A percentile compares a stretch with the other conserved stretches of the same genome.
phyloP scores from a whole-genome alignment of 352 stramenopile species.

The Blastocystis sp. region DNA sequence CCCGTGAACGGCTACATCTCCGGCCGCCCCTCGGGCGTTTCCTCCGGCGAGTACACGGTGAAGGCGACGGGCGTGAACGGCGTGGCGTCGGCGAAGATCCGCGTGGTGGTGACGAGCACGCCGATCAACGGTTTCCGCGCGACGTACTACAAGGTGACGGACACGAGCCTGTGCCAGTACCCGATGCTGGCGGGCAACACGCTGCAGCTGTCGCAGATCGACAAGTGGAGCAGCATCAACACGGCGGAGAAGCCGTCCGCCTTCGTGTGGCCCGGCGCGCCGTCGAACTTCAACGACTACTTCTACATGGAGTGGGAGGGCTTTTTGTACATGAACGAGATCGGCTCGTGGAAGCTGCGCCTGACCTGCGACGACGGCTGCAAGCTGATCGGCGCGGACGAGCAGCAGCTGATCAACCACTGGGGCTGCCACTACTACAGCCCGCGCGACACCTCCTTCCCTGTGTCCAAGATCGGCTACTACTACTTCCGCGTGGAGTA shows the following conservation, averaged over 20 bases:
- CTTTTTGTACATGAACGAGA: slow-evolving; percentile 51
- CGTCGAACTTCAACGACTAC: slow-evolving; percentile 41
- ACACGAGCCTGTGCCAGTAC: slow-evolving; percentile 36
- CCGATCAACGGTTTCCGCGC: slow-evolving; percentile 33
- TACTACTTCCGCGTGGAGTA: slow-evolving; percentile 69
- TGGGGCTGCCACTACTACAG: slow-evolving; percentile 63
- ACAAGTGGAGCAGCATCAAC: slow-evolving; percentile 27
- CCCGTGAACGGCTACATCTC: slow-evolving; percentile 58
- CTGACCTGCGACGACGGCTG: slow-evolving; percentile 64
- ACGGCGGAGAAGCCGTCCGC: background rate
- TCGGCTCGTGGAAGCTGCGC: slow-evolving; percentile 47
- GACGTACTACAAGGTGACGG: slow-evolving; percentile 35
- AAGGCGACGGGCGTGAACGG: slow-evolving; percentile 60
- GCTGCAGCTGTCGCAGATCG: slow-evolving; percentile 28
- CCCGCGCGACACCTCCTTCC: slow-evolving; percentile 20
- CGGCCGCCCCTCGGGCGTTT: slow-evolving; percentile 9
- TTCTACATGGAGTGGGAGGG: slow-evolving; percentile 69
- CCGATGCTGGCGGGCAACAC: slow-evolving; percentile 53
- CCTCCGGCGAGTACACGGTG: slow-evolving; percentile 60
- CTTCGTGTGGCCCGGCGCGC: slow-evolving; percentile 45
- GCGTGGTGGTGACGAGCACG: slow-evolving; percentile 29
- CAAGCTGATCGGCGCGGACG: slow-evolving; percentile 57
- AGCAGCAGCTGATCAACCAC: slow-evolving; percentile 52
- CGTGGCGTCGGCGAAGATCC: slow-evolving; percentile 4
- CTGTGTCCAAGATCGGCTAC: slow-evolving; percentile 58